Percentiles rank a stretch among this genome's conserved stretches.
These are phyloP conservation scores for Kodamaea alishanica DNA, from an alignment of 1,139 yeast genomes.

Conservation along the genomic window DNA sequence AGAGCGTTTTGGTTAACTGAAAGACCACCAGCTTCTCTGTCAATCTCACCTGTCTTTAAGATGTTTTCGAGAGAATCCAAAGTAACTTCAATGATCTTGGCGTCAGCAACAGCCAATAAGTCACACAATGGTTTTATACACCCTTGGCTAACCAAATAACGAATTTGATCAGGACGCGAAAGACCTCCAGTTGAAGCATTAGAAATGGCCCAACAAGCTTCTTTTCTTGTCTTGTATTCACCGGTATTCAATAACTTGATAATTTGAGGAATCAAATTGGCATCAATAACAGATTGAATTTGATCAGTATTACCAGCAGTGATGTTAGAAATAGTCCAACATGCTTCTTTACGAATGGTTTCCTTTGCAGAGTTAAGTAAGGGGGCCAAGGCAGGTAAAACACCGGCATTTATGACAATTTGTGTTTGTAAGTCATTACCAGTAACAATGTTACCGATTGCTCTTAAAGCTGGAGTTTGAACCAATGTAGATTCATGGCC, in stretches of 20 bases:
- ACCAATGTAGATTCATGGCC: conserved; percentile 80
- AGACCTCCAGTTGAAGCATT: conserved; percentile 97
- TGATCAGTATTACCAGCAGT: conserved; percentile 96
- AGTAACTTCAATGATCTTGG: conserved; percentile 90
- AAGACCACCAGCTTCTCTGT: conserved; percentile 71
- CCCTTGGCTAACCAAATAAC: conserved; percentile 89
- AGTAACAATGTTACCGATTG: conserved; percentile 96
- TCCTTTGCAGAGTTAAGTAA: conserved; percentile 83
- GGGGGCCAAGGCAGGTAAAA: conserved; percentile 78
- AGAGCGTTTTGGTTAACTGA: conserved; percentile 81
- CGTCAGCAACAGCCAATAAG: conserved; percentile 79
- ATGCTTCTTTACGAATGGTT: conserved; percentile 91
- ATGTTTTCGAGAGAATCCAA: conserved; percentile 93
- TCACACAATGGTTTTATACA: conserved; percentile 98
- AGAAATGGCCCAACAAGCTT: conserved; percentile 99
- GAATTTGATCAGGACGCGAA: conserved; percentile 86
- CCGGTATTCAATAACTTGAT: conserved; percentile 77
- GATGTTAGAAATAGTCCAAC: conserved; percentile 97
- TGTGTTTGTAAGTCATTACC: conserved; percentile 96
- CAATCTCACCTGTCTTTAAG: conserved; percentile 89
- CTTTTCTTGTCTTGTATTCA: conserved; percentile 94
- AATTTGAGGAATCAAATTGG: conserved; percentile 89
- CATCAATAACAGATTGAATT: conserved; percentile 94
- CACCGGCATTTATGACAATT: conserved; percentile 90
- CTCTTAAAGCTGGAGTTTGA: conserved; percentile 96